Base-by-base conservation (phyloP, 345 rosid species). In the Nephelium lappaceum region DNA sequence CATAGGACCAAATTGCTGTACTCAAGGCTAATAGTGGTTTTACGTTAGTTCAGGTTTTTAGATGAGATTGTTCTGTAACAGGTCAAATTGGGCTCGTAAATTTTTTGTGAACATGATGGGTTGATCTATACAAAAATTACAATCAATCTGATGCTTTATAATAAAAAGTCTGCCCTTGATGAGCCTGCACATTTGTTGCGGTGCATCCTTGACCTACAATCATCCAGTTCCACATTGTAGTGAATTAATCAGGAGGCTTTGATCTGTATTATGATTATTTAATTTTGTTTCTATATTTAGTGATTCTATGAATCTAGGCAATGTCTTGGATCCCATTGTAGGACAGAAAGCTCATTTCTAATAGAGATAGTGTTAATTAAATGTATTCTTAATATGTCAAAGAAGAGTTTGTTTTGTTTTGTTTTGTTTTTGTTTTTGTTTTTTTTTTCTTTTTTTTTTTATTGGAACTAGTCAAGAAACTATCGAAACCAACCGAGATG, bases 281-380 rank as follows among this genome's bases (percentile, higher is more conserved):
- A 11, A 1, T 38, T 21, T 39, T 14, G 1, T 21, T 57, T 24
- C 12, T 39, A 69, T 19, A 43, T 5, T 4, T 68, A n/a, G 53
- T 21, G 43, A 68, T 19, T 73, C 5, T 73, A 18, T 39, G 21
- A 75, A 42, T 60, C 38, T 49, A 2, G 36, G 36, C 36, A 31
- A 2, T 31, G 36, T 31, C 1, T 31, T 31, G 49, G 62, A 43
- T 67, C 68, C 39, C 69, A 18, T 43, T 25, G 11, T 62, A 62
- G 69, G 60, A 74, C 43, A 62, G 24, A 42, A 74, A 62, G 57
- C 41, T 41, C 41, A 42, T 61, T 74, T 16, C 16, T 4, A 62
- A 60, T 21, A 74, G 25, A 74, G 43, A 8, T 55, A n/a, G 27
- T 47, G 53, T 31, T 12, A 15, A 1, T 69, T 11, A 23, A 41